phyloP scores from a whole-genome alignment of 2,329 filamentous ascomycete species.

The Onygenales sp. region DNA sequence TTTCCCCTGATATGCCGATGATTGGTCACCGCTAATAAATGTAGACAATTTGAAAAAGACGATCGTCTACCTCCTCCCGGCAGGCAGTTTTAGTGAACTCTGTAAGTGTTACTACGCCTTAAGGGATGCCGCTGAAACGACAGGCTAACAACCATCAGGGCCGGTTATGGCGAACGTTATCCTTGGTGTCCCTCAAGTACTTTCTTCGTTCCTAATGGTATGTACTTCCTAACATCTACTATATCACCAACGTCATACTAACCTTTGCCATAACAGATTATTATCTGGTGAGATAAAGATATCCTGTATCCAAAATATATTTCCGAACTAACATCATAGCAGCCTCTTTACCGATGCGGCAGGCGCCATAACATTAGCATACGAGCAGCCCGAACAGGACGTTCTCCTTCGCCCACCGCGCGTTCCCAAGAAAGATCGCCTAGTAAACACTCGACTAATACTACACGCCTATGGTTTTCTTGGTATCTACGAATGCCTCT shows the following conservation, averaged over 20 bases:
- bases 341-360: constrained; percentile 65
- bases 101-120: constrained; percentile 17
- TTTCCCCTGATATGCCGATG: not conserved
- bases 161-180: constrained; percentile 64
- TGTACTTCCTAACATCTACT: not conserved
- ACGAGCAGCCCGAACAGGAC: constrained; percentile 68
- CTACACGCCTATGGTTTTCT: constrained; percentile 64
- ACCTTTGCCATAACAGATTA: constrained; percentile 33
- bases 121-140: not conserved
- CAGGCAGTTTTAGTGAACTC: constrained; percentile 66
- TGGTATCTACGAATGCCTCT: constrained; percentile 52
- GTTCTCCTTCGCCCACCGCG: constrained; percentile 61
- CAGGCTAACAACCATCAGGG: constrained; percentile 31
- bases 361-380: constrained; percentile 63
- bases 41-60: constrained; percentile 66
- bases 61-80: constrained; percentile 63
- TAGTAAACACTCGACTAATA: constrained; percentile 65
- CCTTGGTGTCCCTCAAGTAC: constrained; percentile 63
- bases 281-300: constrained; percentile 43
- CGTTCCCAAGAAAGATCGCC: constrained; percentile 57
- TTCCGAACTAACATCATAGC: constrained; percentile 13
- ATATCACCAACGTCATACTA: not conserved
- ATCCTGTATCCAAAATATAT: not conserved
- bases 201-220: constrained; percentile 61
- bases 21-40: constrained; percentile 2